phyloP scores from a whole-genome alignment of 2,329 filamentous ascomycete genomes.

The Penicillium hesseltinei region DNA sequence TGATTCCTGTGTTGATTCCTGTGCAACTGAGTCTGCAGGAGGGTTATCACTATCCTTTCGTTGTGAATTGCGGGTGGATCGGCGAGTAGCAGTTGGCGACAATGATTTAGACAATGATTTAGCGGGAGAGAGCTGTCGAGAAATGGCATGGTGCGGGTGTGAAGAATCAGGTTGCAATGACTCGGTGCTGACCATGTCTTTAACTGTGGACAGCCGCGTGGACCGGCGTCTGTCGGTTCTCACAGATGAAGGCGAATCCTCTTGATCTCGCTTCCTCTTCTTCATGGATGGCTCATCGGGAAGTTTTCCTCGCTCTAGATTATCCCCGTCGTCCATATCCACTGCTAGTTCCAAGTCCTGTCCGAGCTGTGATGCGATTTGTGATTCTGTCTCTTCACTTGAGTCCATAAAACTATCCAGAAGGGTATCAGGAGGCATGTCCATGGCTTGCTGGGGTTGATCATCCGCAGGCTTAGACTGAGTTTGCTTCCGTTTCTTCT shows the following conservation, averaged over 20 bases:
- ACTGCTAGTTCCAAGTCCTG: conserved; percentile 44
- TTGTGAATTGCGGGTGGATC: conserved; percentile 27
- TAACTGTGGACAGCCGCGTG: conserved; percentile 23
- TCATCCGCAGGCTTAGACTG: not conserved
- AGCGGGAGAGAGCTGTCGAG: conserved; percentile 1
- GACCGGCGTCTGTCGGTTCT: conserved; percentile 33
- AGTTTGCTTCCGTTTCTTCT: conserved; percentile 8
- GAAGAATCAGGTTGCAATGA: conserved; percentile 12
- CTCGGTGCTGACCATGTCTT: conserved; percentile 8
- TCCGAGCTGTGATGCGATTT: conserved; percentile 47
- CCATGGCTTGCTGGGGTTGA: not conserved
- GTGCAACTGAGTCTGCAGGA: not conserved
- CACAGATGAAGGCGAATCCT: conserved; percentile 14
- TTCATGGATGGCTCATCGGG: conserved; percentile 21
- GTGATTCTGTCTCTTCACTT: conserved; percentile 44
- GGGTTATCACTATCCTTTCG: conserved; percentile 6
- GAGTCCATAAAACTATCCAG: conserved; percentile 18
- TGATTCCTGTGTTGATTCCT: not conserved
- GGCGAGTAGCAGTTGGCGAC: conserved; percentile 21
- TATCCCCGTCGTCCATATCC: conserved; percentile 25
- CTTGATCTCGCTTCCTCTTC: conserved; percentile 37
- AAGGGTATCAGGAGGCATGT: not conserved
- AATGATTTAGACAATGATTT: conserved; percentile 13
- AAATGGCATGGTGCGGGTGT: conserved; percentile 13
- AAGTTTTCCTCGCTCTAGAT: conserved; percentile 5